These are phyloP conservation scores for Chenopodium quinoa DNA, from an alignment of 148 eudicot species.

Conservation along the genomic window DNA sequence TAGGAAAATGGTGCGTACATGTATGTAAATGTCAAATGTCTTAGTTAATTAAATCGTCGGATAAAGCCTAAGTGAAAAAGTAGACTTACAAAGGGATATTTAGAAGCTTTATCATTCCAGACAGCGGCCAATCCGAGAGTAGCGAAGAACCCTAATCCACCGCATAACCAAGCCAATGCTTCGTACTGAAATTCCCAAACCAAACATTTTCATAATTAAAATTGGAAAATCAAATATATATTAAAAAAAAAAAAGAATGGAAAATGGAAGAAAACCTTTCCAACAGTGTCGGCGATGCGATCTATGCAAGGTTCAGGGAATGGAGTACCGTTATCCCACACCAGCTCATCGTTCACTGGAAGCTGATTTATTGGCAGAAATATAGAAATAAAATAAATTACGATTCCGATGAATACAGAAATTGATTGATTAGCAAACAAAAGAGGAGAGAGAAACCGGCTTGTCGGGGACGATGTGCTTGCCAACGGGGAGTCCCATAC, in stretches of 20 bases:
- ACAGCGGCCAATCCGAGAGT: conserved; percentile 73
- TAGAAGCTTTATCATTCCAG: conserved; percentile 86
- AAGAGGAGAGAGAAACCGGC: conserved; percentile 32
- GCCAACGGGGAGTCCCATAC: conserved; percentile 95
- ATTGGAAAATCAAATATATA: conserved; percentile 1
- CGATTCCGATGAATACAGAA: background rate
- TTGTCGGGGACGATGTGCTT: conserved; percentile 84
- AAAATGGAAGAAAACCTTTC: conserved; percentile 44
- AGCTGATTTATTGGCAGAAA: conserved; percentile 32
- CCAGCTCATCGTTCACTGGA: conserved; percentile 70
- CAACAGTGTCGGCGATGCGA: conserved; percentile 90
- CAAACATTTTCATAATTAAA: background rate
- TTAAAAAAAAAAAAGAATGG: too few relatives aligned
- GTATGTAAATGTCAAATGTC: too few relatives aligned
- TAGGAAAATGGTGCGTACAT: too few relatives aligned
- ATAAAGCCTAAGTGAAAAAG: background rate
- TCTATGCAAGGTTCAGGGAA: conserved; percentile 92
- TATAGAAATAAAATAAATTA: too few relatives aligned
- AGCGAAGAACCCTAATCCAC: conserved; percentile 77
- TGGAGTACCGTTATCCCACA: conserved; percentile 88
- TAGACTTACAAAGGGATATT: conserved; percentile 67
- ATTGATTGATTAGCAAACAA: background rate
- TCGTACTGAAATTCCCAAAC: conserved; percentile 54
- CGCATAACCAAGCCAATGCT: conserved; percentile 90
- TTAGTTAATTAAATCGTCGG: background rate